These are phyloP conservation scores for Populus nigra DNA, from an alignment of 345 rosid genomes.

Conservation along the genomic window DNA sequence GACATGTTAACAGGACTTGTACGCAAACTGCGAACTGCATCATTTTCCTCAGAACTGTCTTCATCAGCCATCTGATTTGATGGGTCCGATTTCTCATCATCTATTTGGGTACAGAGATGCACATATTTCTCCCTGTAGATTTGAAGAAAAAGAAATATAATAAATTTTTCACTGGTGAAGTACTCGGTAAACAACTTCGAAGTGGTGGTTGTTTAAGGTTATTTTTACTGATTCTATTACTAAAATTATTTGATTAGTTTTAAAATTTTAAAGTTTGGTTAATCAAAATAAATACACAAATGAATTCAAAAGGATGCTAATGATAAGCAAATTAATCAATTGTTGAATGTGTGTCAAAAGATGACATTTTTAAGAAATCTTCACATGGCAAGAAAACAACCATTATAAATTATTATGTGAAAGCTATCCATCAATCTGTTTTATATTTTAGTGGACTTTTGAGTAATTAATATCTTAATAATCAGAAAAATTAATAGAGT, in stretches of 20 bases:
- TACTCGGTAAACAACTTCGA: background rate
- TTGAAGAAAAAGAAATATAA: background rate
- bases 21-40: conserved; percentile 66
- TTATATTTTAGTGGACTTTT: background rate
- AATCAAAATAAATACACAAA: background rate
- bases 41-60: conserved; percentile 82
- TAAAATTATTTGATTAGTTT: background rate
- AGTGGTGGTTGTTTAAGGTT: background rate
- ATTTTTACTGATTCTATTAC: background rate
- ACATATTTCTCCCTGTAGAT: conserved; percentile 81
- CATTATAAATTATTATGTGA: too few species aligned
- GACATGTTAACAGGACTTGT: conserved; percentile 81
- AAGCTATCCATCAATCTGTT: background rate
- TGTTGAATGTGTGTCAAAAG: background rate
- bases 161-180: background rate
- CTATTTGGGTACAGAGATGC: conserved; percentile 70
- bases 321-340: background rate
- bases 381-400: background rate
- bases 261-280: background rate
- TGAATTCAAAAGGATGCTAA: background rate
- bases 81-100: conserved; percentile 71
- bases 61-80: conserved; percentile 63
- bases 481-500: background rate
- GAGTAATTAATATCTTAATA: background rate
- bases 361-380: background rate